phyloP scores from a whole-genome alignment of 768 basidiomycete species.

The Lentinus tigrinus region DNA sequence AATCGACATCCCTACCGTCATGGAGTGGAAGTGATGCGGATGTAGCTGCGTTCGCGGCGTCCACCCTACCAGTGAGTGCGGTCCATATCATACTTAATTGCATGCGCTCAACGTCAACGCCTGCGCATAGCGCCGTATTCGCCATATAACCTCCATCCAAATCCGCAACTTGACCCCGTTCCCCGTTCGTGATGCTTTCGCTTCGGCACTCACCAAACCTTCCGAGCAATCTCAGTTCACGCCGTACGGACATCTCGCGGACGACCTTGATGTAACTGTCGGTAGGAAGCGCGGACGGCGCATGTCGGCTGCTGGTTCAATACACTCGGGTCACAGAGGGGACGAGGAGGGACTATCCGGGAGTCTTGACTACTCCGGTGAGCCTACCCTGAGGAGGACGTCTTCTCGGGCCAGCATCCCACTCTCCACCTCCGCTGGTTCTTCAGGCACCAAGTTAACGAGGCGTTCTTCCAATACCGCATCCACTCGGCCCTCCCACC shows the following conservation, averaged over 20 bases:
- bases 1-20: background rate
- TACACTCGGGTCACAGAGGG: constrained; percentile 43
- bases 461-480: constrained; percentile 3
- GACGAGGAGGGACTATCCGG: constrained; percentile 39
- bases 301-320: constrained; percentile 55
- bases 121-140: constrained; percentile 55
- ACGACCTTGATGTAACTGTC: constrained; percentile 67
- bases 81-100: too few relatives aligned
- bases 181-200: constrained; percentile 73
- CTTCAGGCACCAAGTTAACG: constrained; percentile 25
- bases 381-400: constrained; percentile 41
- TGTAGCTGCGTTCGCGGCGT: background rate
- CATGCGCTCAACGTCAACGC: background rate
- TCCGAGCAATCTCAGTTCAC: constrained; percentile 61
- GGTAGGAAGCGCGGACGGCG: constrained; percentile 59
- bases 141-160: constrained; percentile 72
- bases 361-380: constrained; percentile 15
- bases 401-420: constrained; percentile 42
- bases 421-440: constrained; percentile 4
- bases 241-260: constrained; percentile 54
- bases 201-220: constrained; percentile 71
- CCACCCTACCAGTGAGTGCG: background rate
- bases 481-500: constrained; percentile 14
- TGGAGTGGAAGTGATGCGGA: background rate
- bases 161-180: constrained; percentile 84